Evolutionary conservation across 1,139 yeast species (phyloP).

Genomic region (Geotrichum bryndzae): DNA sequence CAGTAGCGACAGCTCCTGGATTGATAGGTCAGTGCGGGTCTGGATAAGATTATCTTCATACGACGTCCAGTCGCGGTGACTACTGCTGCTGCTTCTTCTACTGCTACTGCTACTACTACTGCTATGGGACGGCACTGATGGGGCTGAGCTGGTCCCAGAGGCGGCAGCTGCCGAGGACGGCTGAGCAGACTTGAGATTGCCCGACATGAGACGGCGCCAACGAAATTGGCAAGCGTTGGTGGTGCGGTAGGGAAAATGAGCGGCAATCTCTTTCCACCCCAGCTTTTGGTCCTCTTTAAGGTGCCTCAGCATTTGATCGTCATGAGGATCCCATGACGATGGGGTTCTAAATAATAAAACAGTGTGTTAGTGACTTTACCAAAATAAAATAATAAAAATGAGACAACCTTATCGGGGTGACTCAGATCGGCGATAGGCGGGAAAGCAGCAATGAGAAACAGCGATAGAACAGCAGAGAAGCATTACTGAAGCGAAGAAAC

Average conservation of each 20-base stretch:
- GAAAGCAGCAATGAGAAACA: background rate
- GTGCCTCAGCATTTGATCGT: constrained; percentile 59
- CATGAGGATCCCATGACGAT: constrained; percentile 59
- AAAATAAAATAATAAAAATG: too few species aligned
- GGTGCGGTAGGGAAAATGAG: constrained; percentile 60
- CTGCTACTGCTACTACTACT: too few species aligned
- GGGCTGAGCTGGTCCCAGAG: background rate
- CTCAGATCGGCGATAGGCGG: background rate
- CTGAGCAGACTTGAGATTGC: constrained; percentile 32
- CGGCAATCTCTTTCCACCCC: constrained; percentile 77
- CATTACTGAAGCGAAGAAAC: too few species aligned
- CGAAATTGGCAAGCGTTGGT: constrained; percentile 80
- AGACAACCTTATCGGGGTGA: background rate
- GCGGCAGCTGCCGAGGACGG: background rate
- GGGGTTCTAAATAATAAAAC: background rate
- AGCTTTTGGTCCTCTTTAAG: constrained; percentile 63
- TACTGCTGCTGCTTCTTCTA: background rate
- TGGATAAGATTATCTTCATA: constrained; percentile 30
- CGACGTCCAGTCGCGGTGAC: background rate
- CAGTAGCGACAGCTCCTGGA: constrained; percentile 67
- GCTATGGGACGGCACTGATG: constrained; percentile 35
- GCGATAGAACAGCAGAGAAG: background rate
- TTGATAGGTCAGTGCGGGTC: constrained; percentile 55
- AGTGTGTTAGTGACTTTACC: background rate
- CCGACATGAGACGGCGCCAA: constrained; percentile 60